Percentiles rank a stretch among this genome's conserved stretches.
phyloP scores from a whole-genome alignment of 2,329 filamentous ascomycete species.

The Monilinia aucupariae region DNA sequence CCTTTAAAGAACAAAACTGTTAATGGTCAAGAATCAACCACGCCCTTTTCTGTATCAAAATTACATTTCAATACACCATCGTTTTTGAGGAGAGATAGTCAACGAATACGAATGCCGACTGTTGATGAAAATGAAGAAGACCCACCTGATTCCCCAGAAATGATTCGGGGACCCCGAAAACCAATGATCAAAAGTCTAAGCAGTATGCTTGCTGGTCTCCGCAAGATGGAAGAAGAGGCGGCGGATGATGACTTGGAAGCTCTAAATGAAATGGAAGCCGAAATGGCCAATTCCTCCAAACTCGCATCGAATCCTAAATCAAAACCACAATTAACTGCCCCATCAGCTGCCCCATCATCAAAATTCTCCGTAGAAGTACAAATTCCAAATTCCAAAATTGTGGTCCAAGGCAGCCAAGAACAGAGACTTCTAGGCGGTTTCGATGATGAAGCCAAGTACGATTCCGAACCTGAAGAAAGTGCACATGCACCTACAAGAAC shows the following conservation, averaged over 20 bases:
- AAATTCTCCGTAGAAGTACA: not conserved
- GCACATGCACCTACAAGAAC: slow-evolving; percentile 40
- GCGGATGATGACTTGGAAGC: slow-evolving; percentile 71
- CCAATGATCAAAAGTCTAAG: slow-evolving; percentile 66
- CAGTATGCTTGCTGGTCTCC: slow-evolving; percentile 65
- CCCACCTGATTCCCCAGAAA: slow-evolving; percentile 42
- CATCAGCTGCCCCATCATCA: not conserved
- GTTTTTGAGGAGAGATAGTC: slow-evolving; percentile 54
- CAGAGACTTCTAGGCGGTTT: slow-evolving; percentile 52
- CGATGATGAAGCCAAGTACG: slow-evolving; percentile 56
- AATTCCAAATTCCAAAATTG: slow-evolving; percentile 36
- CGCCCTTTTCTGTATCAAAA: slow-evolving; percentile 49
- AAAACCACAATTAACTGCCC: slow-evolving; percentile 22
- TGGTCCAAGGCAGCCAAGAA: slow-evolving; percentile 41
- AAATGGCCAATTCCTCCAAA: slow-evolving; percentile 27
- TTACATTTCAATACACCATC: slow-evolving; percentile 63
- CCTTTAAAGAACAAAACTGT: slow-evolving; percentile 50
- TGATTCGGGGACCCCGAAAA: slow-evolving; percentile 50
- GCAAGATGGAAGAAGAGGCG: slow-evolving; percentile 63
- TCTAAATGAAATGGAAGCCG: slow-evolving; percentile 63
- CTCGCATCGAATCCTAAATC: slow-evolving; percentile 17
- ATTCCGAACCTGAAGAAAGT: slow-evolving; percentile 46
- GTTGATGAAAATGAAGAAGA: slow-evolving; percentile 53
- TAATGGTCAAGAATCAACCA: slow-evolving; percentile 39
- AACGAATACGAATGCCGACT: slow-evolving; percentile 42